Base-by-base conservation (phyloP, 228 moss, liverwort and hornwort genomes). In the Sphagnum magellanicum region DNA sequence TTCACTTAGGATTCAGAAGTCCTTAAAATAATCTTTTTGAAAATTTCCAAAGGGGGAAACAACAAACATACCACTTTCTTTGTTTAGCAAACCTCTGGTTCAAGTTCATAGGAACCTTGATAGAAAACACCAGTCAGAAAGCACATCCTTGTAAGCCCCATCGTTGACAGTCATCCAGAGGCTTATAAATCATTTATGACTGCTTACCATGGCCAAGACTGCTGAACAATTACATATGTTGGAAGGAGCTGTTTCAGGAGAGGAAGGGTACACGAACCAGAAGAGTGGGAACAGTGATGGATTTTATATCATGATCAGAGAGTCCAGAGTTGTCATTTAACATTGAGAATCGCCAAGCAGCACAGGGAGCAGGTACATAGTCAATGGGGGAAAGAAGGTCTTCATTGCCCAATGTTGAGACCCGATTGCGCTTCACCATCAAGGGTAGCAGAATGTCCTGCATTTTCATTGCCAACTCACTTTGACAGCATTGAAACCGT, bases 361-460 rank as follows among this genome's bases (percentile, higher is more conserved):
- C 91, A 85, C 91, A 96, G 58, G 76, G 59, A 60, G 91, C 89
- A 50, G 95, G 88, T 14, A 96, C 95, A 17, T 71, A 96, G 71
- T 96, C 95, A 48, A 96, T 67, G 10, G 92, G 95, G 59, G 95
- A 96, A 51, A 96, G 75, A 83, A 81, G 77, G 50, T 91, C 90
- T 70, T 86, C 79, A 13, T 87, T 81, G 8, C 83, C 81, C 63
- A 61, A 72, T 16, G 73, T 73, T 66, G 95, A 96, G 70, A 96
- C 92, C 61, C 91, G 87, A 53, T 75, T 79, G 72, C 81, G 91
- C 68, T 88, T 89, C 71, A 96, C 91, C 90, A 96, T 77, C 61
- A 96, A 71, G 60, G 95, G 88, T 75, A 96, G 74, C 77, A 96
- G 83, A n/a, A 96, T 83, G 68, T 89, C 91, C 95, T 95, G 86